A percentile compares a stretch with the other conserved stretches of the same genome.
phyloP scores from a whole-genome alignment of 164 flowering plant genomes.

The Liquidambar formosana region DNA sequence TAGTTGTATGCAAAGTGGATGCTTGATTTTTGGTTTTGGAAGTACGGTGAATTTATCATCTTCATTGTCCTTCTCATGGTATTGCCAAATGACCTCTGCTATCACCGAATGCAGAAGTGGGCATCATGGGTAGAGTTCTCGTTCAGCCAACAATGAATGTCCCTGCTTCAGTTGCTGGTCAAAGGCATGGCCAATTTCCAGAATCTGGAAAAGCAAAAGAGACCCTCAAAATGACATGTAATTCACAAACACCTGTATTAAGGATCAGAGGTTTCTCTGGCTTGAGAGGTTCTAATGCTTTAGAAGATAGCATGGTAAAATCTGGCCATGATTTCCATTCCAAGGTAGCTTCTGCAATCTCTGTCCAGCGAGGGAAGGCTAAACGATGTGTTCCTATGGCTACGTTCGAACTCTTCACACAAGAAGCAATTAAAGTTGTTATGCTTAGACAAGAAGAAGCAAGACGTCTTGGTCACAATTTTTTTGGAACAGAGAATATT shows the following conservation, averaged over 20 bases:
- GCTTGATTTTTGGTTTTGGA: background rate
- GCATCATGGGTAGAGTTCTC: constrained; percentile 65
- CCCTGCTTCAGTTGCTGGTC: constrained; percentile 35
- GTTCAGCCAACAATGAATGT: constrained; percentile 57
- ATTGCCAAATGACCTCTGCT: background rate
- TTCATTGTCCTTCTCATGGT: background rate
- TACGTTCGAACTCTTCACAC: constrained; percentile 92
- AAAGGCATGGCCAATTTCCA: constrained; percentile 31
- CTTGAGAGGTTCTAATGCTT: constrained; percentile 55
- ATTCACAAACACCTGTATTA: constrained; percentile 26
- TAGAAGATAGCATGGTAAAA: constrained; percentile 43
- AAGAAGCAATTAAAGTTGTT: constrained; percentile 92
- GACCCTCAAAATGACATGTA: constrained; percentile 42
- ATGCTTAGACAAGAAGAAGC: constrained; percentile 99
- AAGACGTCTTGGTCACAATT: constrained; percentile 88
- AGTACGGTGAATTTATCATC: background rate
- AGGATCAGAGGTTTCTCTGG: constrained; percentile 53
- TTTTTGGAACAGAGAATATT: constrained; percentile 95
- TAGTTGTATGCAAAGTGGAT: no score
- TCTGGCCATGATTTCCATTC: constrained; percentile 49
- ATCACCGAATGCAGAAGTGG: background rate
- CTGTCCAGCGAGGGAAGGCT: constrained; percentile 40
- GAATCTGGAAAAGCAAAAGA: constrained; percentile 45
- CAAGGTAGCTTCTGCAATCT: constrained; percentile 43
- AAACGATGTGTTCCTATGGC: constrained; percentile 57